Evolutionary conservation across 2,329 filamentous ascomycete genomes (phyloP).

Genomic region (Aspergillus persii): DNA sequence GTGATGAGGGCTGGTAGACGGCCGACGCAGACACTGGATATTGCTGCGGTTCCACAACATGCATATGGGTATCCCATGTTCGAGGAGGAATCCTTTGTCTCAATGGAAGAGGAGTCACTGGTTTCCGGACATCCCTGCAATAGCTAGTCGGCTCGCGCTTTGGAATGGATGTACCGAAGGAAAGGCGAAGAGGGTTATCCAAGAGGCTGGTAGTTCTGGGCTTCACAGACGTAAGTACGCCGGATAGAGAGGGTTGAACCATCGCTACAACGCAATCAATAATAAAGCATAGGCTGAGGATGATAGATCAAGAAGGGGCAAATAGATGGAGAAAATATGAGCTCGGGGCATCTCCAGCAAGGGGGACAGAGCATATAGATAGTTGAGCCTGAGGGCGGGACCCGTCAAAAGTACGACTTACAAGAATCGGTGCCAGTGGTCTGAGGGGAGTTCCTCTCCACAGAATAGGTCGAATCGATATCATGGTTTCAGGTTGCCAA

Average conservation of each 20-base stretch:
- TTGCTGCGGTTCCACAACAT: slow-evolving; percentile 55
- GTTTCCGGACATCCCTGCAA: slow-evolving; percentile 6
- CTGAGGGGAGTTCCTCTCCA: slow-evolving; percentile 10
- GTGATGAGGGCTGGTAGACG: slow-evolving; percentile 51
- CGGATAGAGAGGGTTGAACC: slow-evolving; percentile 6
- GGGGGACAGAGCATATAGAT: neutral
- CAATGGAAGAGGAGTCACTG: slow-evolving; percentile 9
- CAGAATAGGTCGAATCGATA: slow-evolving; percentile 5
- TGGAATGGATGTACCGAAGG: slow-evolving; percentile 11
- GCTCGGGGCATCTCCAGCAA: neutral
- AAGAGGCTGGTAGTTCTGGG: slow-evolving; percentile 14
- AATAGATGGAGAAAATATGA: neutral
- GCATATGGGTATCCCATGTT: slow-evolving; percentile 64
- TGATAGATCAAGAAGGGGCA: neutral
- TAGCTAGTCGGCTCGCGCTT: slow-evolving; percentile 4
- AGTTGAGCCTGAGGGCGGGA: neutral
- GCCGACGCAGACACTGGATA: slow-evolving; percentile 52
- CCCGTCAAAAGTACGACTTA: slow-evolving; percentile 8
- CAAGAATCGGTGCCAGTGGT: neutral
- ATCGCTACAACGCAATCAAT: neutral
- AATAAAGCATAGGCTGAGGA: neutral
- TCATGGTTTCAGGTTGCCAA: slow-evolving; percentile 9
- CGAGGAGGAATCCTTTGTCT: slow-evolving; percentile 28
- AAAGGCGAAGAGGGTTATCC: slow-evolving; percentile 15
- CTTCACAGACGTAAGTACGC: slow-evolving; percentile 28